Evolutionary conservation across 2,329 filamentous ascomycete species (phyloP).

Genomic region (Achaetomium macrosporum): DNA sequence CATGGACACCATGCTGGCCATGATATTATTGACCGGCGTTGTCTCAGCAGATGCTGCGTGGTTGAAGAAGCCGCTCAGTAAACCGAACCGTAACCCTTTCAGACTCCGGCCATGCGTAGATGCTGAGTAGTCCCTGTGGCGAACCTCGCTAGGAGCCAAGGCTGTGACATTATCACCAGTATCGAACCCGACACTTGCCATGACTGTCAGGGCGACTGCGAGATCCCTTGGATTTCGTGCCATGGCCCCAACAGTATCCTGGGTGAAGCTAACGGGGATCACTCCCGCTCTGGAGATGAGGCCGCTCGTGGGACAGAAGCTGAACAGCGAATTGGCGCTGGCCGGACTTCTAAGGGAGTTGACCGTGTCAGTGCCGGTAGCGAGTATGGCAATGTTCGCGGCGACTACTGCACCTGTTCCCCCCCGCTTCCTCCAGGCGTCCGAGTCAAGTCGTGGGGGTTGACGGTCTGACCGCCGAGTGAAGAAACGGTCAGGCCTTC

Average conservation of each 20-base stretch:
- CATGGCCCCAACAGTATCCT: conserved; percentile 52
- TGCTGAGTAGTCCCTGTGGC: conserved; percentile 42
- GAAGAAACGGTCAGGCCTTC: conserved; percentile 59
- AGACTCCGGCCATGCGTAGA: conserved; percentile 29
- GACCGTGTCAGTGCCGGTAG: conserved; percentile 55
- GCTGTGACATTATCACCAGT: conserved; percentile 47
- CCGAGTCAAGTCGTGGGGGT: conserved; percentile 60
- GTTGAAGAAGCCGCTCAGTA: conserved; percentile 52
- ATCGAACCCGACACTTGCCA: conserved; percentile 48
- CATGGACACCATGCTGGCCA: conserved; percentile 42
- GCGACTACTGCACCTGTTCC: conserved; percentile 56
- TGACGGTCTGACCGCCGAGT: conserved; percentile 57
- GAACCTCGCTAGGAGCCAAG: conserved; percentile 36
- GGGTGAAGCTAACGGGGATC: conserved; percentile 51
- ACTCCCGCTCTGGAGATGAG: conserved; percentile 46
- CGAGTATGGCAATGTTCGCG: conserved; percentile 50
- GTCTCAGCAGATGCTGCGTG: conserved; percentile 46
- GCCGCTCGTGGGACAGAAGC: conserved; percentile 51
- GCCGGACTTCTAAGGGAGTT: conserved; percentile 58
- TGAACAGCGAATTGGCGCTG: conserved; percentile 54
- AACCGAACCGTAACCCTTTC: conserved; percentile 29
- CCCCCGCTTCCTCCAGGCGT: conserved; percentile 61
- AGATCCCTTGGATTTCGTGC: conserved; percentile 45
- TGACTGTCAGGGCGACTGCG: conserved; percentile 44
- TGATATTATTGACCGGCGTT: conserved; percentile 49